Conservation (phyloP, 495 filamentous ascomycete genomes). For the Gamarada debralockiae region DNA sequence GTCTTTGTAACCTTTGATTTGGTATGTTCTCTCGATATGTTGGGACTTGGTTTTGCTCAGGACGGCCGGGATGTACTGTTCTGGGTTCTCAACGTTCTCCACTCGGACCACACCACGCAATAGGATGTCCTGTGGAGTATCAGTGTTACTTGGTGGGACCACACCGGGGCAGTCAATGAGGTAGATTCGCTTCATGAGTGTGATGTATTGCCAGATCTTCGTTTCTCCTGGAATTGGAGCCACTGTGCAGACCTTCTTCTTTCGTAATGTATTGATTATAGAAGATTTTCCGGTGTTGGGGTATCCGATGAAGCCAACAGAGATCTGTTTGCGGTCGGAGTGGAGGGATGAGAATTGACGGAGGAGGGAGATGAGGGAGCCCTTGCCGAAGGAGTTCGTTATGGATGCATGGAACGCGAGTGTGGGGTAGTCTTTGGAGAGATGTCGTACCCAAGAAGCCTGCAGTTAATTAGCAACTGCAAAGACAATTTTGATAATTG, state of each 20-base stretch:
- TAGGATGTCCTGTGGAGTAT: slow-evolving; percentile 84
- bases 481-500: slow-evolving; percentile 12
- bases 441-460: slow-evolving; percentile 78
- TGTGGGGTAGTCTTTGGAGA: slow-evolving; percentile 86
- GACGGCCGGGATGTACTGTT: slow-evolving; percentile 88
- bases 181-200: slow-evolving; percentile 94
- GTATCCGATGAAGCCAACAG: slow-evolving; percentile 83
- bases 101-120: slow-evolving; percentile 88
- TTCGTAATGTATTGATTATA: slow-evolving; percentile 87
- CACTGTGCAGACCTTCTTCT: slow-evolving; percentile 89
- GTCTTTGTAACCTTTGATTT: slow-evolving; percentile 69
- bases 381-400: slow-evolving; percentile 88
- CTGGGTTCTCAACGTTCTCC: slow-evolving; percentile 91
- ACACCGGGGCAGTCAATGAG: slow-evolving; percentile 97
- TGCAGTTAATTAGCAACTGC: slow-evolving; percentile 36
- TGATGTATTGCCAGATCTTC: slow-evolving; percentile 98
- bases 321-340: slow-evolving; percentile 86
- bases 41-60: slow-evolving; percentile 74
- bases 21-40: slow-evolving; percentile 91
- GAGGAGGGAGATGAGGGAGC: slow-evolving; percentile 70
- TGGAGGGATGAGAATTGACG: slow-evolving; percentile 94
- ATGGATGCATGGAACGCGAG: slow-evolving; percentile 90
- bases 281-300: slow-evolving; percentile 89
- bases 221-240: slow-evolving; percentile 96
- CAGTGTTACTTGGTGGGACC: slow-evolving; percentile 78